These are phyloP conservation scores for Alternaria metachromatica DNA, from an alignment of 2,329 filamentous ascomycete species.

Conservation along the genomic window DNA sequence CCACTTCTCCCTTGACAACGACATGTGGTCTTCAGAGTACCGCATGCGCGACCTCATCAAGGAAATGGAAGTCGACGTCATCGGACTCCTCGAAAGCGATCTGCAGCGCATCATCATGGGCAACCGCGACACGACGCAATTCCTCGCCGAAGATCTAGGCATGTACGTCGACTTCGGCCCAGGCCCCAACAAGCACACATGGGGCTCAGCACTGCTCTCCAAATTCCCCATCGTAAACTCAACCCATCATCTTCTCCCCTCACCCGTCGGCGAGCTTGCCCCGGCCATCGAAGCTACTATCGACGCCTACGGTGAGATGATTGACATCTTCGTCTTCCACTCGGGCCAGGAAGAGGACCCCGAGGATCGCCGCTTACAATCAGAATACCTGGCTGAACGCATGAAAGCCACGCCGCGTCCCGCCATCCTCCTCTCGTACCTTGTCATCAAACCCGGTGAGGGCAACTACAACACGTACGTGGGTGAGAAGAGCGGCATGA, in stretches of 20 bases:
- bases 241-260: slow-evolving; percentile 92
- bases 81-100: slow-evolving; percentile 93
- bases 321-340: slow-evolving; percentile 98
- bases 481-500: slow-evolving; percentile 84
- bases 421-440: slow-evolving; percentile 84
- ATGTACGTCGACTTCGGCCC: slow-evolving; percentile 99
- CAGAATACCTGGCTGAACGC: slow-evolving; percentile 81
- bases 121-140: slow-evolving; percentile 94
- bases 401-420: slow-evolving; percentile 86
- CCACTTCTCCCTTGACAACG: slow-evolving; percentile 96
- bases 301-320: slow-evolving; percentile 84
- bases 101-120: slow-evolving; percentile 99
- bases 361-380: slow-evolving; percentile 87
- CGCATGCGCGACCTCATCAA: slow-evolving; percentile 91
- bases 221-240: slow-evolving; percentile 98
- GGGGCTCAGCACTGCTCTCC: slow-evolving; percentile 89
- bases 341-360: slow-evolving; percentile 97
- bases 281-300: slow-evolving; percentile 97
- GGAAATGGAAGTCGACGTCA: slow-evolving; percentile 95
- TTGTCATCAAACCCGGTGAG: slow-evolving; percentile 87
- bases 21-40: slow-evolving; percentile 97
- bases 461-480: slow-evolving; percentile 99
- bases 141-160: slow-evolving; percentile 91
- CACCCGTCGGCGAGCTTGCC: slow-evolving; percentile 90
- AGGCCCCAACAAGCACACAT: slow-evolving; percentile 98